phyloP scores from a whole-genome alignment of 495 filamentous ascomycete genomes.

The Xylaria nigripes region DNA sequence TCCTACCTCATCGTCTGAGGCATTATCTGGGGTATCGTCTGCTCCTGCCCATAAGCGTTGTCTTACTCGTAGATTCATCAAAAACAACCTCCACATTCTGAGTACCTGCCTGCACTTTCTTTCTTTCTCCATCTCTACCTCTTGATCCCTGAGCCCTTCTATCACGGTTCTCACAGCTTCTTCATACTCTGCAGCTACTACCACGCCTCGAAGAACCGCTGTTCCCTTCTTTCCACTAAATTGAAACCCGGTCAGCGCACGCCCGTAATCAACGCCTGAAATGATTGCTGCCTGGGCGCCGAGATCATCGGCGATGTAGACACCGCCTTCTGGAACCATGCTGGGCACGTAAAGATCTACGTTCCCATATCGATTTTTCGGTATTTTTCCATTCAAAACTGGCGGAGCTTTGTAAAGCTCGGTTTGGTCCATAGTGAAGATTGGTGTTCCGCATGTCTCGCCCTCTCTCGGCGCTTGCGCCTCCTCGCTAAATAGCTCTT shows the following conservation, averaged over 20 bases:
- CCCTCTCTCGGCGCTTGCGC: slow-evolving; percentile 30
- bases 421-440: slow-evolving; percentile 75
- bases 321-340: slow-evolving; percentile 81
- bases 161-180: slow-evolving; percentile 67
- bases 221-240: slow-evolving; percentile 78
- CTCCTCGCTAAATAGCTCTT: slow-evolving; percentile 29
- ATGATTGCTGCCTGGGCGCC: slow-evolving; percentile 66
- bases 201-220: slow-evolving; percentile 64
- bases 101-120: slow-evolving; percentile 49
- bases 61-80: slow-evolving; percentile 67
- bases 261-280: slow-evolving; percentile 76
- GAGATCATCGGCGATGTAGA: slow-evolving; percentile 53
- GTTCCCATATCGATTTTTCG: slow-evolving; percentile 83
- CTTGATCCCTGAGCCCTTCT: slow-evolving; percentile 52
- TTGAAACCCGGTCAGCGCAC: slow-evolving; percentile 82
- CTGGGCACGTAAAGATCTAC: slow-evolving; percentile 84
- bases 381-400: slow-evolving; percentile 64
- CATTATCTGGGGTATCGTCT: no score
- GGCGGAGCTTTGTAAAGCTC: slow-evolving; percentile 65
- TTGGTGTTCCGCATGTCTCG: slow-evolving; percentile 40
- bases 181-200: slow-evolving; percentile 60
- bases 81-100: slow-evolving; percentile 66
- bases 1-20: neutral
- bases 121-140: slow-evolving; percentile 49
- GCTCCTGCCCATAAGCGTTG: slow-evolving; percentile 58